phyloP scores from a whole-genome alignment of 2,329 filamentous ascomycete genomes.

The Ambrosiella cleistominuta region DNA sequence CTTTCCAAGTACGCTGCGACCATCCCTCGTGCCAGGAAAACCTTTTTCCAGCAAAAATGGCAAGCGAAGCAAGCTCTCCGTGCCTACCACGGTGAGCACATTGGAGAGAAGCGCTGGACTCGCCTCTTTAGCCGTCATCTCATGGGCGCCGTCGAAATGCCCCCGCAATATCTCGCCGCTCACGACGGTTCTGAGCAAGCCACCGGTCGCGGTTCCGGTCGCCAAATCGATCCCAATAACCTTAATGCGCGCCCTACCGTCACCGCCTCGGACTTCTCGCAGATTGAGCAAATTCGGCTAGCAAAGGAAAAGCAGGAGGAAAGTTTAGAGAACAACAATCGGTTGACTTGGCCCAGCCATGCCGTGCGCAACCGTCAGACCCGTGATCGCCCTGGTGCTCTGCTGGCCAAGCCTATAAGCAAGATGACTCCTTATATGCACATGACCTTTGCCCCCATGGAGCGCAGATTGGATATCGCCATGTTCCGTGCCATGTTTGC shows the following conservation, averaged over 20 bases:
- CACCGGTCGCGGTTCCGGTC: conserved; percentile 64
- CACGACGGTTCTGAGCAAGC: conserved; percentile 72
- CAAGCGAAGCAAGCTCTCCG: conserved; percentile 65
- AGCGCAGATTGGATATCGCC: conserved; percentile 83
- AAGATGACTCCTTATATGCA: conserved; percentile 73
- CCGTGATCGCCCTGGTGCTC: conserved; percentile 16
- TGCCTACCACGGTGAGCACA: conserved; percentile 86
- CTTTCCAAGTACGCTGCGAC: conserved; percentile 39
- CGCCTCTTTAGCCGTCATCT: conserved; percentile 77
- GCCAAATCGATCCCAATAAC: conserved; percentile 21
- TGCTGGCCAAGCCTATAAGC: conserved; percentile 20
- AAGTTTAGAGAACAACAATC: not conserved
- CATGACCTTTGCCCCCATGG: conserved; percentile 85
- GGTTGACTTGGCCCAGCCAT: conserved; percentile 7
- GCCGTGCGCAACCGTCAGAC: conserved; percentile 6
- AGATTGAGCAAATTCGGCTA: conserved; percentile 12
- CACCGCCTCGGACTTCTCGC: conserved; percentile 15
- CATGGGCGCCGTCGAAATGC: conserved; percentile 71
- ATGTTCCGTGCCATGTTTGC: conserved; percentile 89
- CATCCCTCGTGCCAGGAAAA: conserved; percentile 28
- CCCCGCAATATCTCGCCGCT: conserved; percentile 58
- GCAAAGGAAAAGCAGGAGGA: conserved; percentile 11
- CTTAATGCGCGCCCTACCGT: conserved; percentile 12
- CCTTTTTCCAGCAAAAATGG: conserved; percentile 99
- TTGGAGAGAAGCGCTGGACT: conserved; percentile 84